Evolutionary conservation across 441 rosid genomes (phyloP).

Genomic region (Bruguiera hainesii): DNA sequence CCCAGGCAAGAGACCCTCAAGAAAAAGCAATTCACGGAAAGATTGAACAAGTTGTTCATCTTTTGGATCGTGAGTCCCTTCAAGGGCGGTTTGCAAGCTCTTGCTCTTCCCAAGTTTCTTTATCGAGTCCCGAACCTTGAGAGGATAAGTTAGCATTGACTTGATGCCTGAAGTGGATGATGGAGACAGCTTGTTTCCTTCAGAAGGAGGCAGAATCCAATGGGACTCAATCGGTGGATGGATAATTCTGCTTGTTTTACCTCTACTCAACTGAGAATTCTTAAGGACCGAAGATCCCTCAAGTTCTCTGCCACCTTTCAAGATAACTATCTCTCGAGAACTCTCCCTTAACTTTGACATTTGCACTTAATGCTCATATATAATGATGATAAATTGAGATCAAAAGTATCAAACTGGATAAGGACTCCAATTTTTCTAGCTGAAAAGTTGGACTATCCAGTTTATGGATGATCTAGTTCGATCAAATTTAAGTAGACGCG

Average conservation of each 20-base stretch:
- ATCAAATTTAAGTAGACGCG: neutral
- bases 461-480: neutral
- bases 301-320: conserved; percentile 24
- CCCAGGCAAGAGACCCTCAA: conserved; percentile 35
- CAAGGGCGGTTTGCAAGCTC: conserved; percentile 35
- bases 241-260: conserved; percentile 22
- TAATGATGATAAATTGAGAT: neutral
- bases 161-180: conserved; percentile 27
- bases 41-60: conserved; percentile 42
- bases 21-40: conserved; percentile 42
- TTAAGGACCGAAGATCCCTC: conserved; percentile 18
- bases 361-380: neutral
- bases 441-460: neutral
- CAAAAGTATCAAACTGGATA: neutral
- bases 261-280: conserved; percentile 7
- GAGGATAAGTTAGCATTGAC: conserved; percentile 27
- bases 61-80: conserved; percentile 47
- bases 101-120: conserved; percentile 41
- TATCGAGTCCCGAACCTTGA: conserved; percentile 38
- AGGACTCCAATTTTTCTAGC: neutral
- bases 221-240: conserved; percentile 38
- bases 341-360: conserved; percentile 29
- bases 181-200: conserved; percentile 18
- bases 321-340: conserved; percentile 30
- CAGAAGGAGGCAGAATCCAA: conserved; percentile 31